Evolutionary conservation across 2,329 filamentous ascomycete genomes (phyloP), one percentile per base, ranked within the genome.

Genomic region (Ophiocordyceps camponoti-rufipedis): DNA sequence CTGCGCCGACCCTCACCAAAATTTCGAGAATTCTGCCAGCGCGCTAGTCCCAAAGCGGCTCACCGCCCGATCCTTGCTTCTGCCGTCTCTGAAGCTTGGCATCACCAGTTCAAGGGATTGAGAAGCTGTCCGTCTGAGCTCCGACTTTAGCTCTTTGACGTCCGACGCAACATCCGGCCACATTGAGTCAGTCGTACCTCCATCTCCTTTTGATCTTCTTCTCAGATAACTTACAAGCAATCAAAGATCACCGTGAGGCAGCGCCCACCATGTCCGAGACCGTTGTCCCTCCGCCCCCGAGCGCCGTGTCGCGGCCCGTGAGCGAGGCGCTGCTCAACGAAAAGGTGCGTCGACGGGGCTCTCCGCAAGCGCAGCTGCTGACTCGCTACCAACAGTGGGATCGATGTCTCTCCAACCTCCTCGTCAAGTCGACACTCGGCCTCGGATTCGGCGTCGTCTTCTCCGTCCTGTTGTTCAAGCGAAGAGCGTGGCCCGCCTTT

Each of bases 321-420:
- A 96, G 89, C 74, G 91, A 98, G 74, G 85, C 89, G 60, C 79
- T 98, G 58, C 78, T 98, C 61, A 96, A 96, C 68, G 91, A 98
- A 71, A 98, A 98, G 87, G 91, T 45, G 18, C n/a, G 35, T 18
- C n/a, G 5, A 18, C 6, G 16, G 10, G 1, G 16, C 4, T 9
- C 5, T 10, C 16, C 10, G n/a, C 7, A 10, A 39, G 6, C 18
- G n/a, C 35, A 39, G 35, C 35, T 39, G 23, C 47, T 48, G 32
- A 48, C 31, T 23, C 11, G 29, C 12, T 28, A 14, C 19, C 14
- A 50, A 40, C 51, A 98, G 91, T 98, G 91, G 91, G 91, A 98
- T 65, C 89, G 85, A 70, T 95, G 91, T 68, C 80, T 98, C 56
- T 96, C 91, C 56, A 95, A 93, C 61, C 78, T 95, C 66, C 78